A percentile compares a stretch with the other conserved stretches of the same genome.
Conservation (phyloP, 768 basidiomycete species). For the Kwoniella dejecticola region DNA sequence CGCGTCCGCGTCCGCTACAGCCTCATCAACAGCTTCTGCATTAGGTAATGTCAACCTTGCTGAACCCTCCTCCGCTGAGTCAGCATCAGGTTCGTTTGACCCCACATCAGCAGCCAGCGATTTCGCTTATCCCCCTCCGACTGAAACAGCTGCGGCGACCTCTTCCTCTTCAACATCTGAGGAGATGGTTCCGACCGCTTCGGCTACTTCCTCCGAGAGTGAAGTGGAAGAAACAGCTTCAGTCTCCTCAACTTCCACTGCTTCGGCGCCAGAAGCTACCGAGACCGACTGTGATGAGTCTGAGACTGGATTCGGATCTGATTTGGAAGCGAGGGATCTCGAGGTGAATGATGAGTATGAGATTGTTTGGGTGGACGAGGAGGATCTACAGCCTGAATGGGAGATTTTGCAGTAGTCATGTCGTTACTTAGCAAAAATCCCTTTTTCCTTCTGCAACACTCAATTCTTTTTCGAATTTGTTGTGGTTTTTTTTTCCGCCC, state of each 20-base stretch:
- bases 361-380: slow-evolving; percentile 37
- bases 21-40: background rate
- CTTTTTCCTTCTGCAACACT: no score
- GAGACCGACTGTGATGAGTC: slow-evolving; percentile 19
- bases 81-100: background rate
- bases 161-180: slow-evolving; percentile 13
- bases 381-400: slow-evolving; percentile 33
- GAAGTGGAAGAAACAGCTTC: background rate
- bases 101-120: slow-evolving; percentile 4
- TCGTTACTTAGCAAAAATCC: slow-evolving; percentile 10
- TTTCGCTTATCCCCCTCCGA: slow-evolving; percentile 12
- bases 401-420: no score
- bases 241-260: slow-evolving; percentile 14
- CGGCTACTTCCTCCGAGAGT: slow-evolving; percentile 19
- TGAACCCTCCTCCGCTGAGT: background rate
- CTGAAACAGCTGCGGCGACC: slow-evolving; percentile 8
- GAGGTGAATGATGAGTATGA: slow-evolving; percentile 29
- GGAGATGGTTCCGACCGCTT: slow-evolving; percentile 5
- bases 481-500: background rate
- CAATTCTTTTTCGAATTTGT: no score
- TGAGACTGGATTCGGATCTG: background rate
- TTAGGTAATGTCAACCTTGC: slow-evolving; percentile 6
- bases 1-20: slow-evolving; percentile 2
- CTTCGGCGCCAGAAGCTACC: slow-evolving; percentile 11
- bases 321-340: slow-evolving; percentile 19